phyloP scores from a whole-genome alignment of 1,284 basidiomycete genomes.

The Cryptococcus sp. region DNA sequence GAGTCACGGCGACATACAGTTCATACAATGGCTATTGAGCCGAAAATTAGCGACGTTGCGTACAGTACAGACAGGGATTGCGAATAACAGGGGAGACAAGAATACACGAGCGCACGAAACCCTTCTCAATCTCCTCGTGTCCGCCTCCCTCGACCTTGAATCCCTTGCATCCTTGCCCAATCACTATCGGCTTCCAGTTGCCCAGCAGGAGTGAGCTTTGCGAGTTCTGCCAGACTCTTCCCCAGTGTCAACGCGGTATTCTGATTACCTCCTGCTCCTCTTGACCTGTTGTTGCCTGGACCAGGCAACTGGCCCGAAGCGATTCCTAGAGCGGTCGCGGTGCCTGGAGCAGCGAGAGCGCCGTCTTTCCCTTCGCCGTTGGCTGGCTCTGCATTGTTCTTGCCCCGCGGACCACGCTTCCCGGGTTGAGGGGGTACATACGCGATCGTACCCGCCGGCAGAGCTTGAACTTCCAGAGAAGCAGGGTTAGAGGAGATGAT shows the following conservation, averaged over 20 bases:
- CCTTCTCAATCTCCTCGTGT: conserved; percentile 37
- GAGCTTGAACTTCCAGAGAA: conserved; percentile 47
- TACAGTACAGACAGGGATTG: too few species aligned
- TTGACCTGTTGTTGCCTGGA: conserved; percentile 26
- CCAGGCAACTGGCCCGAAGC: conserved; percentile 36
- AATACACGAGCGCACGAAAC: background rate
- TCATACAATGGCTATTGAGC: too few species aligned
- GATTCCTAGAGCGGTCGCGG: conserved; percentile 39
- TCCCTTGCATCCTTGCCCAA: conserved; percentile 51
- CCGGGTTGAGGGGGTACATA: conserved; percentile 30
- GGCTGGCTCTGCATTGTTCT: conserved; percentile 12
- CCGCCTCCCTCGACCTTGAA: conserved; percentile 38
- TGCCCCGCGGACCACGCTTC: conserved; percentile 48
- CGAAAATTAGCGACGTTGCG: too few species aligned
- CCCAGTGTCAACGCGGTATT: conserved; percentile 42
- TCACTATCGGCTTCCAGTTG: conserved; percentile 51
- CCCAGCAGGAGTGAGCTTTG: conserved; percentile 49
- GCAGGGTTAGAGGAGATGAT: conserved; percentile 45
- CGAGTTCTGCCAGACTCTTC: conserved; percentile 50
- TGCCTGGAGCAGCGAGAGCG: conserved; percentile 37
- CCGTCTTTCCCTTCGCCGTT: conserved; percentile 33
- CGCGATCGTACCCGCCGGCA: conserved; percentile 23
- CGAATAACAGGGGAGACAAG: too few species aligned
- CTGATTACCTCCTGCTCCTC: conserved; percentile 34
- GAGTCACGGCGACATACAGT: too few species aligned